Conservation (phyloP, 495 filamentous ascomycete genomes). For the Xylaria acuta region DNA sequence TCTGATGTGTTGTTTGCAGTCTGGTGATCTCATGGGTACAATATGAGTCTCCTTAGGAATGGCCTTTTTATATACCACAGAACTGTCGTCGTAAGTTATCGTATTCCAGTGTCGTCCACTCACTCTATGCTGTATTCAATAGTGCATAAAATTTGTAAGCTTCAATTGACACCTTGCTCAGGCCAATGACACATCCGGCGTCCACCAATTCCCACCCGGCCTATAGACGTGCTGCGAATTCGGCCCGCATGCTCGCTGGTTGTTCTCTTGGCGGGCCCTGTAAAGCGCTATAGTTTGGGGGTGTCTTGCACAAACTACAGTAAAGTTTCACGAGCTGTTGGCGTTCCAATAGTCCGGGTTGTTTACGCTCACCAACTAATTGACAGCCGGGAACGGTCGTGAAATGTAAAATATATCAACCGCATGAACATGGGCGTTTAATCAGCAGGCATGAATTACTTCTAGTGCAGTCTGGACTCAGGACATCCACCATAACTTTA, state of each 20-base stretch:
- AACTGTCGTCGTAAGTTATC: not conserved
- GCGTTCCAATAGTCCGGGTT: not conserved
- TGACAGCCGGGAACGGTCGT: not conserved
- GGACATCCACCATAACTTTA: not conserved
- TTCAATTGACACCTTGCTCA: not conserved
- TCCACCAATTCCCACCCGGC: not conserved
- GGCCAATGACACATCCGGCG: conserved; percentile 28
- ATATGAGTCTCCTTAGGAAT: not conserved
- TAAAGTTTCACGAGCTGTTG: not conserved
- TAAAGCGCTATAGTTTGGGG: not conserved
- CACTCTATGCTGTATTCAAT: not conserved
- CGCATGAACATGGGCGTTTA: not conserved
- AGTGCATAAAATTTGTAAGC: conserved; percentile 18
- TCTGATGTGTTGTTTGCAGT: not conserved
- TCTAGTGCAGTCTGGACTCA: not conserved
- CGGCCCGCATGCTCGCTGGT: not conserved
- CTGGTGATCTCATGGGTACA: not conserved
- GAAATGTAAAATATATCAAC: not conserved
- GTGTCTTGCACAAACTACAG: not conserved
- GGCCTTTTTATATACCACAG: not conserved
- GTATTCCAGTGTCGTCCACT: not conserved
- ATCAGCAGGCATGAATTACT: not conserved
- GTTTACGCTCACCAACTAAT: not conserved
- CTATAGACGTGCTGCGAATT: conserved; percentile 4
- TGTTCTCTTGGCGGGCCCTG: conserved; percentile 6